Percentiles rank a stretch among this genome's conserved stretches.
phyloP scores from a whole-genome alignment of 2,329 filamentous ascomycete genomes.

The Hymenotorrendiella dingleyae region DNA sequence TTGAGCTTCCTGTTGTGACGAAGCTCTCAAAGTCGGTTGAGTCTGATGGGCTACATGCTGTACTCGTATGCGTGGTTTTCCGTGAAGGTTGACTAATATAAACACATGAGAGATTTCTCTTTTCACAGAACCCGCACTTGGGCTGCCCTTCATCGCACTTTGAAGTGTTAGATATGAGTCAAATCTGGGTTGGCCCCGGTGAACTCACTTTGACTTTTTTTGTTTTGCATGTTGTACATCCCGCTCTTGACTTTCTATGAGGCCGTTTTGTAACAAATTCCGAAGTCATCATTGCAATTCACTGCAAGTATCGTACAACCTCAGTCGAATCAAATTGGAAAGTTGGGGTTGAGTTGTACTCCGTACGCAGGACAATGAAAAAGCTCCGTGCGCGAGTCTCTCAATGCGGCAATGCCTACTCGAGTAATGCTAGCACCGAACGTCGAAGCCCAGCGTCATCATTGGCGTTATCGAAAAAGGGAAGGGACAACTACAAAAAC shows the following conservation, averaged over 20 bases:
- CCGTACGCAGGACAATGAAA: too few species aligned
- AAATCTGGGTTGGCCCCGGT: not conserved
- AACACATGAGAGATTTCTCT: conserved; percentile 23
- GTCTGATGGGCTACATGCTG: not conserved
- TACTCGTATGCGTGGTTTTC: not conserved
- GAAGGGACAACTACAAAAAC: too few species aligned
- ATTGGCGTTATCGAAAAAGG: too few species aligned
- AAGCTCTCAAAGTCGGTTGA: too few species aligned
- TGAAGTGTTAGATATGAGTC: conserved; percentile 3
- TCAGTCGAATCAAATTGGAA: too few species aligned
- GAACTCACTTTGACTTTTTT: conserved; percentile 27
- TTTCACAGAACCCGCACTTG: conserved; percentile 25
- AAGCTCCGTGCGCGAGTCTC: too few species aligned
- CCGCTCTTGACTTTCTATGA: conserved; percentile 29
- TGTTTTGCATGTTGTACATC: conserved; percentile 26
- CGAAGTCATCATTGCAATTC: conserved; percentile 13
- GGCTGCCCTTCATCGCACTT: conserved; percentile 28
- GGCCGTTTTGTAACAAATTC: conserved; percentile 26
- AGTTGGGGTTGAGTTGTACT: too few species aligned
- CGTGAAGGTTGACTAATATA: conserved; percentile 13
- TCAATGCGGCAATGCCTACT: too few species aligned
- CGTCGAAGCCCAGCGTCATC: too few species aligned
- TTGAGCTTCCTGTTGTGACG: too few species aligned
- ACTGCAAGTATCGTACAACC: too few species aligned
- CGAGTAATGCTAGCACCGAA: too few species aligned